Conservation (phyloP, 2,329 filamentous ascomycete species). For the Malbranchea zuffiana region DNA sequence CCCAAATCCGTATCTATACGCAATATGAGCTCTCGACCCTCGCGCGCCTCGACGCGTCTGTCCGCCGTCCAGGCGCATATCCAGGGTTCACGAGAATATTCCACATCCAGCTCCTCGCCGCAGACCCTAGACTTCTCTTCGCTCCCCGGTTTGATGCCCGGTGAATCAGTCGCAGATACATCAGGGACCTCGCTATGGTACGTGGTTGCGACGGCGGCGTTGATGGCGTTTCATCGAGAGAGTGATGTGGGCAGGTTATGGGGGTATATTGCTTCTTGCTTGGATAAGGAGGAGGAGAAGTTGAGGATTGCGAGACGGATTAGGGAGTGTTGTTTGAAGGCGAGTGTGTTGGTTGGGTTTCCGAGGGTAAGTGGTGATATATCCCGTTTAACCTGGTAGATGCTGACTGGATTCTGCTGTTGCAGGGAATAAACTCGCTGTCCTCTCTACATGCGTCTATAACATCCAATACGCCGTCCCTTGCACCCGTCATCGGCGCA, state of each 20-base stretch:
- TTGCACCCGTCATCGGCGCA: slow-evolving; percentile 11
- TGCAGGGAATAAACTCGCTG: slow-evolving; percentile 20
- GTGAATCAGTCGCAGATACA: slow-evolving; percentile 2
- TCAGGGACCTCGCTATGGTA: slow-evolving; percentile 18
- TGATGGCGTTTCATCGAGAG: slow-evolving; percentile 21
- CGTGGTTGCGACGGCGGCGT: slow-evolving; percentile 18
- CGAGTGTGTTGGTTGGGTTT: slow-evolving; percentile 23
- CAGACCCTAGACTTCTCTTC: slow-evolving; percentile 7
- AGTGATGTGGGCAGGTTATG: slow-evolving; percentile 19
- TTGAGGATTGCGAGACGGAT: slow-evolving; percentile 18
- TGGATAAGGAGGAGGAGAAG: slow-evolving; percentile 5
- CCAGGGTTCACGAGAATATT: too few species aligned
- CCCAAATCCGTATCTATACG: too few species aligned
- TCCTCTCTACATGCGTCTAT: slow-evolving; percentile 19
- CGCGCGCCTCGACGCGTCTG: too few species aligned
- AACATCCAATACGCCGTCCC: slow-evolving; percentile 11
- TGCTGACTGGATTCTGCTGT: background rate
- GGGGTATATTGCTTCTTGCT: slow-evolving; percentile 17
- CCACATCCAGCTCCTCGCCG: background rate
- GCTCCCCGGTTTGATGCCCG: slow-evolving; percentile 8
- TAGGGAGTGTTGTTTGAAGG: slow-evolving; percentile 20
- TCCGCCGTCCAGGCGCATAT: too few species aligned
- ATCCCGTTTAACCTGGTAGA: background rate
- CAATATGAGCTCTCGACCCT: too few species aligned
- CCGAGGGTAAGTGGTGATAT: slow-evolving; percentile 16